Percentiles rank a stretch among this genome's conserved stretches.
These are phyloP conservation scores for Rhamnella rubrinervis DNA, from an alignment of 331 rosid genomes.

Conservation along the genomic window DNA sequence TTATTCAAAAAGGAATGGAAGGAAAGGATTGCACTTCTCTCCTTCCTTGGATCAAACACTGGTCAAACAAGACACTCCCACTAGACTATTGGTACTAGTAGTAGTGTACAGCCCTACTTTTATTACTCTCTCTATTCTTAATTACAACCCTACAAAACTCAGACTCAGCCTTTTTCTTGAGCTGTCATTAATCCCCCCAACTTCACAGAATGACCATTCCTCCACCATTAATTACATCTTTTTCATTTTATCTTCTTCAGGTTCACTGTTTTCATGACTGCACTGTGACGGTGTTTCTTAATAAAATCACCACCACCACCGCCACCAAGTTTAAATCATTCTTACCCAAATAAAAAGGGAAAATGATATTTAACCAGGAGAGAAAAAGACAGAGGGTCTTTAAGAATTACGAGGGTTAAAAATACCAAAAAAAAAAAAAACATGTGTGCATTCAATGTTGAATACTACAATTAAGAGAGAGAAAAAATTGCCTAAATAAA, in stretches of 20 bases:
- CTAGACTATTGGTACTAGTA: too few species aligned
- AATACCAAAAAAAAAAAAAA: constrained; percentile 6
- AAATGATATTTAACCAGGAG: not conserved
- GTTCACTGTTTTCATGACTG: constrained; percentile 21
- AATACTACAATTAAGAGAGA: constrained; percentile 13
- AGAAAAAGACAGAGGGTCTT: not conserved
- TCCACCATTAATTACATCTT: constrained; percentile 5
- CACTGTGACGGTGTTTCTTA: constrained; percentile 10
- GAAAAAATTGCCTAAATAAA: not conserved
- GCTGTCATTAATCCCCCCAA: constrained; percentile 11
- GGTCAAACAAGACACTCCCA: constrained; percentile 13
- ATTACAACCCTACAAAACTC: constrained; percentile 12
- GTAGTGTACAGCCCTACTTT: not conserved
- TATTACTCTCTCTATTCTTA: not conserved
- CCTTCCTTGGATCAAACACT: not conserved
- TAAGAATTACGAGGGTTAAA: not conserved
- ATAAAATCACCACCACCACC: not conserved
- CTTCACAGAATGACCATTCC: constrained; percentile 15
- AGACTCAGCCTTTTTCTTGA: not conserved
- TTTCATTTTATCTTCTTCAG: not conserved
- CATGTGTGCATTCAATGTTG: constrained; percentile 15
- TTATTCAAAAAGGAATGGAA: too few species aligned
- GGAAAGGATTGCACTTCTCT: too few species aligned
- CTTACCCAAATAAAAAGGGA: not conserved
- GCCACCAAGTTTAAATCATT: not conserved